Percentiles rank a stretch among this genome's conserved stretches.
These are phyloP conservation scores for Suhomyces wounanorum DNA, from an alignment of 1,139 yeast genomes.

Conservation along the genomic window DNA sequence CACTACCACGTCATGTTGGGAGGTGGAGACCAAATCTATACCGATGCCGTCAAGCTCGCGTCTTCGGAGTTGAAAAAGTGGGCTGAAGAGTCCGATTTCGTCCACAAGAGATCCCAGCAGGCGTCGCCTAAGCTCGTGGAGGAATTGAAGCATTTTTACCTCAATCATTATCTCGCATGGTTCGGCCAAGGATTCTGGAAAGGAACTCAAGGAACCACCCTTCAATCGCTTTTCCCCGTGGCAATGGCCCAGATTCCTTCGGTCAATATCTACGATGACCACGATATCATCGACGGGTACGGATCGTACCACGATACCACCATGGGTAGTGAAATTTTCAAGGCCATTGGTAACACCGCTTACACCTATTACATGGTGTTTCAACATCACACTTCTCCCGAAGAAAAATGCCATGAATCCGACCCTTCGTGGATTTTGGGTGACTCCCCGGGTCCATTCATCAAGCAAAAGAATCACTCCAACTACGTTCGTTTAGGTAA, in stretches of 20 bases:
- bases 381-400: slow-evolving; percentile 74
- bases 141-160: slow-evolving; percentile 66
- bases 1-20: slow-evolving; percentile 95
- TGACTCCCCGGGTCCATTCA: slow-evolving; percentile 60
- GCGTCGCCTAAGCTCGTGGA: slow-evolving; percentile 48
- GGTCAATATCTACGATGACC: slow-evolving; percentile 84
- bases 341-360: slow-evolving; percentile 73
- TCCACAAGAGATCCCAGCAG: slow-evolving; percentile 42
- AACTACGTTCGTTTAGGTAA: slow-evolving; percentile 73
- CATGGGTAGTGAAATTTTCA: slow-evolving; percentile 69
- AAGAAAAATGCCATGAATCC: slow-evolving; percentile 38
- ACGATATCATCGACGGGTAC: slow-evolving; percentile 93
- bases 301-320: slow-evolving; percentile 82
- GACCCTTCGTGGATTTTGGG: slow-evolving; percentile 66
- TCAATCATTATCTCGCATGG: slow-evolving; percentile 80
- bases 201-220: slow-evolving; percentile 64
- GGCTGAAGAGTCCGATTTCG: slow-evolving; percentile 54
- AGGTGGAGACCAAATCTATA: slow-evolving; percentile 95
- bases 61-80: slow-evolving; percentile 61
- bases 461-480: slow-evolving; percentile 65
- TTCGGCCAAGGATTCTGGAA: slow-evolving; percentile 87
- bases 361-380: slow-evolving; percentile 86
- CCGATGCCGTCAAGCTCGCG: slow-evolving; percentile 73
- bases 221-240: slow-evolving; percentile 67
- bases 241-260: slow-evolving; percentile 84